These are phyloP conservation scores for Fusarium burgessii DNA, from an alignment of 2,329 filamentous ascomycete genomes.

Conservation along the genomic window DNA sequence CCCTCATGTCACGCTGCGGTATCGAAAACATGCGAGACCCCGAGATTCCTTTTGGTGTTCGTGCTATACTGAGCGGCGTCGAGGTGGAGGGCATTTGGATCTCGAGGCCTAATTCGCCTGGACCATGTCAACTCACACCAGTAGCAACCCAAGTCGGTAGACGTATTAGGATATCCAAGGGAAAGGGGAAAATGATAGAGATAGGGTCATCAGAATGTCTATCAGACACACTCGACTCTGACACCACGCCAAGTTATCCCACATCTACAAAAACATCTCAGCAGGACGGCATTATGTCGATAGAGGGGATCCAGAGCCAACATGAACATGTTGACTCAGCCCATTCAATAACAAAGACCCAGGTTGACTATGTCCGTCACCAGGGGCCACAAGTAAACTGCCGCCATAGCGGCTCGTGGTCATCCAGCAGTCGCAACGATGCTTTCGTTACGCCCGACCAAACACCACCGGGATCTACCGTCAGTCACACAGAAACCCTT, in stretches of 20 bases:
- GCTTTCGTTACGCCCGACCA: slow-evolving; percentile 24
- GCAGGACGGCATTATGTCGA: slow-evolving; percentile 11
- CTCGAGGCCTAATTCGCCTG: slow-evolving; percentile 62
- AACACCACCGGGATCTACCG: slow-evolving; percentile 8
- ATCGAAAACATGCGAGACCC: slow-evolving; percentile 56
- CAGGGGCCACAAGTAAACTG: background rate
- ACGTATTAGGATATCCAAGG: slow-evolving; percentile 26
- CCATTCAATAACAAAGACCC: background rate
- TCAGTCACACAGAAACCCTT: slow-evolving; percentile 5
- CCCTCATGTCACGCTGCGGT: slow-evolving; percentile 67
- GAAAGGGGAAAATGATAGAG: slow-evolving; percentile 38
- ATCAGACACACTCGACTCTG: background rate
- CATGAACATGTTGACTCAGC: background rate
- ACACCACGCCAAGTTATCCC: background rate
- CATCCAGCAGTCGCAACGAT: slow-evolving; percentile 15
- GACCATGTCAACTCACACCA: slow-evolving; percentile 39
- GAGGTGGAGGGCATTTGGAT: slow-evolving; percentile 89
- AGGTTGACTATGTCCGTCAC: background rate
- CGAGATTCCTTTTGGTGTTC: slow-evolving; percentile 86
- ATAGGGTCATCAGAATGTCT: slow-evolving; percentile 5
- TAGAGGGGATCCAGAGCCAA: background rate
- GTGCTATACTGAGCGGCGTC: slow-evolving; percentile 84
- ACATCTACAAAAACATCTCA: background rate
- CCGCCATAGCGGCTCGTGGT: slow-evolving; percentile 3
- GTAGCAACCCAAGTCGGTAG: slow-evolving; percentile 43